phyloP scores from a whole-genome alignment of 495 filamentous ascomycete species.

The Hypomontagnella submonticulosa region DNA sequence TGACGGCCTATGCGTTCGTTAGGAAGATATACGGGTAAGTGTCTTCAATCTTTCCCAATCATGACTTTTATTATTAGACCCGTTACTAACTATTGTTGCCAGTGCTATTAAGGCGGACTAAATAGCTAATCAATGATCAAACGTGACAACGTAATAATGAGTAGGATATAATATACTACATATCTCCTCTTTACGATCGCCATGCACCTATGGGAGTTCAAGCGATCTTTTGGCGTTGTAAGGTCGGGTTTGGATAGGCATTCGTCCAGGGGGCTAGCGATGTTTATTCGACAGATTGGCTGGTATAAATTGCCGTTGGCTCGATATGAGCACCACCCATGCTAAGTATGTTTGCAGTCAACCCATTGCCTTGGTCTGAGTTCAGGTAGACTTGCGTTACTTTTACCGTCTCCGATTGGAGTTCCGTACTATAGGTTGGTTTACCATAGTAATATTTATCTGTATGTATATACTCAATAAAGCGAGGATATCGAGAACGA shows the following conservation, averaged over 20 bases:
- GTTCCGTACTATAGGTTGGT: background rate
- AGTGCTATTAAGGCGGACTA: constrained; percentile 53
- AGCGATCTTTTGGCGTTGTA: constrained; percentile 1
- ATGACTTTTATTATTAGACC: too few species aligned
- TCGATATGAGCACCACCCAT: too few species aligned
- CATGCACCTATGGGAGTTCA: background rate
- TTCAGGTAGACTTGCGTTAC: too few species aligned
- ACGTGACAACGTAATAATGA: constrained; percentile 35
- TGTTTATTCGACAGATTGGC: background rate
- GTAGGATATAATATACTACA: constrained; percentile 28
- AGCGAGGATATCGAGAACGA: constrained; percentile 17
- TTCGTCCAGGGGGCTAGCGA: background rate
- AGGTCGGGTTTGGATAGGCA: background rate
- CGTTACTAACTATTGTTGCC: constrained; percentile 25
- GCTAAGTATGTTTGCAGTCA: too few species aligned
- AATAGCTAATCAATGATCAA: constrained; percentile 30
- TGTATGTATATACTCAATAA: constrained; percentile 29
- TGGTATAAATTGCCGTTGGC: too few species aligned
- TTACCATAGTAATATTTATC: constrained; percentile 15
- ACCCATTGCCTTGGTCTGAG: too few species aligned
- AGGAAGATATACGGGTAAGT: constrained; percentile 87
- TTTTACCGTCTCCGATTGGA: background rate
- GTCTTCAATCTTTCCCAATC: background rate
- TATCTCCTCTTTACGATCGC: constrained; percentile 20
- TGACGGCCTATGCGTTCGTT: constrained; percentile 90